Percentiles rank a stretch among this genome's conserved stretches.
These are phyloP conservation scores for Rosa multiflora DNA, from an alignment of 306 rosid genomes.

Conservation along the genomic window DNA sequence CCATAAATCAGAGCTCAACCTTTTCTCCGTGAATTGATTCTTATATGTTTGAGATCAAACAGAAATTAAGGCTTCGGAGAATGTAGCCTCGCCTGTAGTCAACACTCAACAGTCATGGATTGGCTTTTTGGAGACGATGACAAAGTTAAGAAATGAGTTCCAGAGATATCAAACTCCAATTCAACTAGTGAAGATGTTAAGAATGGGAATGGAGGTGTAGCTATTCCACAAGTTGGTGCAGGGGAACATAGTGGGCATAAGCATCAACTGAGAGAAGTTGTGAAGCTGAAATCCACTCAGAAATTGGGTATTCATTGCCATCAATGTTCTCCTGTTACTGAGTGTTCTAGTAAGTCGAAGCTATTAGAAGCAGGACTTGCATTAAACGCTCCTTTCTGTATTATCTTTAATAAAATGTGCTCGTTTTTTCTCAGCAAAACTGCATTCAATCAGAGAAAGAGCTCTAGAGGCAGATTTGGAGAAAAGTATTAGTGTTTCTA, in stretches of 20 bases:
- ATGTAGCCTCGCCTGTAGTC: neutral
- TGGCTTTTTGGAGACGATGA: neutral
- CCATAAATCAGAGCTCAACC: neutral
- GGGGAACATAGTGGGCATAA: neutral
- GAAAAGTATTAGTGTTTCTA: neutral
- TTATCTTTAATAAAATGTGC: neutral
- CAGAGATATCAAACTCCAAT: neutral
- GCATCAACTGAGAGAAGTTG: neutral
- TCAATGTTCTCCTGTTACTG: no score
- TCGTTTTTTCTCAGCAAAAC: neutral
- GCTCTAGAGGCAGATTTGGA: neutral
- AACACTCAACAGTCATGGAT: neutral
- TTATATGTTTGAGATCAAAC: neutral
- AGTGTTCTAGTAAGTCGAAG: neutral
- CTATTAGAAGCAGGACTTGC: neutral
- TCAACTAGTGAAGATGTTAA: neutral
- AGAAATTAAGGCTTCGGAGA: conserved; percentile 8
- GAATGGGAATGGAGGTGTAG: neutral
- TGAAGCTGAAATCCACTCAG: neutral
- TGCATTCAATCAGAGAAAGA: neutral
- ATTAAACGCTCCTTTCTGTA: neutral
- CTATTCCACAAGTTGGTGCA: neutral
- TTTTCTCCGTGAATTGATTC: neutral
- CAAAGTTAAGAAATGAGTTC: neutral
- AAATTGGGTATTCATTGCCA: neutral